Evolutionary conservation across 129 eudicot species (phyloP).

Genomic region (Centrapalus pauciflorus): DNA sequence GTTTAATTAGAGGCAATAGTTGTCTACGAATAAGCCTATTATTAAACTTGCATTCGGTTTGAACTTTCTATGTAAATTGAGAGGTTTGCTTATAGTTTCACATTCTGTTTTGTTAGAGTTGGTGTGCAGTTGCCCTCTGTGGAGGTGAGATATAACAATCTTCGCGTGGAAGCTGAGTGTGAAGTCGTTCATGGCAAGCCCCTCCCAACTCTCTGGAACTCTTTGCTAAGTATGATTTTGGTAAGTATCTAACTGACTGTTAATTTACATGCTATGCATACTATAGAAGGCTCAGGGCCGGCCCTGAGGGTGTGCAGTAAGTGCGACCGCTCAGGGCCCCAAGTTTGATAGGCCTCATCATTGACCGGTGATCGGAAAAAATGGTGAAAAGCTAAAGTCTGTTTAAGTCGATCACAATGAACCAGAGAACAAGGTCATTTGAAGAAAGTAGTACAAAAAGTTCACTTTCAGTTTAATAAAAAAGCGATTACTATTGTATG

Average conservation of each 20-base stretch:
- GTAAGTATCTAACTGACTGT: constrained; percentile 23
- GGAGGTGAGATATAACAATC: constrained; percentile 43
- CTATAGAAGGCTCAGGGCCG: background rate
- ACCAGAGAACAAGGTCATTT: background rate
- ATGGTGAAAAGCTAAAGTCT: too few relatives aligned
- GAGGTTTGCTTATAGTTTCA: background rate
- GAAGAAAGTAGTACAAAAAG: background rate
- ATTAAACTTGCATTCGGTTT: background rate
- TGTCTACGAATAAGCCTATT: background rate
- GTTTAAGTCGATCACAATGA: too few relatives aligned
- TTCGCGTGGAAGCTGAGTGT: constrained; percentile 44
- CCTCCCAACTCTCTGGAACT: constrained; percentile 60
- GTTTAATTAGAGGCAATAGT: background rate
- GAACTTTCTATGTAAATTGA: background rate
- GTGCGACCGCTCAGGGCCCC: too few relatives aligned
- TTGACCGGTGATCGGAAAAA: too few relatives aligned
- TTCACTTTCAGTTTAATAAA: background rate
- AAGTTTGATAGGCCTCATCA: too few relatives aligned
- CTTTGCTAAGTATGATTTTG: constrained; percentile 26
- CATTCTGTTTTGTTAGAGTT: constrained; percentile 27
- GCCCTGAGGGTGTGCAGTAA: too few relatives aligned
- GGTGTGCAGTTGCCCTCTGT: constrained; percentile 41
- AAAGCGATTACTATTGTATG: background rate
- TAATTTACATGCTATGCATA: background rate
- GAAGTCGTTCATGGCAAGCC: constrained; percentile 62